These are phyloP conservation scores for Pichia sp. DNA, from an alignment of 1,139 yeast species.

Conservation along the genomic window DNA sequence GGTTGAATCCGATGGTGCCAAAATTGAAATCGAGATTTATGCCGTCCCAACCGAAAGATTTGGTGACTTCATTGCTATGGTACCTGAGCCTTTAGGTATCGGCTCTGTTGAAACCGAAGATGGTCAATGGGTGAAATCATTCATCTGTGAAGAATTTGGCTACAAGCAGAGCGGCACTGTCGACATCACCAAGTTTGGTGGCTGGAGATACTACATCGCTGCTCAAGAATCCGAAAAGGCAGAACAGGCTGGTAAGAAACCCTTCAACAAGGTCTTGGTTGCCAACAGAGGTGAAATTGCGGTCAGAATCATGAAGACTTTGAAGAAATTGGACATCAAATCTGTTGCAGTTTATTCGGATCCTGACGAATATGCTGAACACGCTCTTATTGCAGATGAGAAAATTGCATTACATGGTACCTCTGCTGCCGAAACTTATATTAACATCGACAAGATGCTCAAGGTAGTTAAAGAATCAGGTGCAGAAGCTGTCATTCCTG, in stretches of 20 bases:
- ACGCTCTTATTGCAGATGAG: slow-evolving; percentile 76
- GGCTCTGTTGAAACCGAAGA: slow-evolving; percentile 79
- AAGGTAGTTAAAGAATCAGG: slow-evolving; percentile 77
- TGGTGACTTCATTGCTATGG: slow-evolving; percentile 79
- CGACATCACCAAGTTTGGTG: slow-evolving; percentile 80
- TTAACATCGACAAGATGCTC: slow-evolving; percentile 77
- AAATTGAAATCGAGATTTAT: slow-evolving; percentile 74
- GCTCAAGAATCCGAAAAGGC: slow-evolving; percentile 24
- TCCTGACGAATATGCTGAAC: slow-evolving; percentile 83
- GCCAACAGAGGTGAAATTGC: slow-evolving; percentile 99
- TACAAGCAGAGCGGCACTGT: slow-evolving; percentile 63
- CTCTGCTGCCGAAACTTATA: slow-evolving; percentile 86
- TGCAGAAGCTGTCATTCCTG: slow-evolving; percentile 93
- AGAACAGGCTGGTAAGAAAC: slow-evolving; percentile 39
- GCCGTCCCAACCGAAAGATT: slow-evolving; percentile 70
- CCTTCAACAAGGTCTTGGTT: slow-evolving; percentile 79
- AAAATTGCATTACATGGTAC: slow-evolving; percentile 74
- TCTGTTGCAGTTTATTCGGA: slow-evolving; percentile 89
- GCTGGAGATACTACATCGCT: slow-evolving; percentile 73
- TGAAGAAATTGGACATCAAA: slow-evolving; percentile 70
- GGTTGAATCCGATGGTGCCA: slow-evolving; percentile 49
- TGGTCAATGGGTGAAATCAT: slow-evolving; percentile 85
- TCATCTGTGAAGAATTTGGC: slow-evolving; percentile 88
- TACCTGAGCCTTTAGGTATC: slow-evolving; percentile 91
- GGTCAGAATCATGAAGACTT: slow-evolving; percentile 83